Evolutionary conservation across 106 monocot species (phyloP), one percentile per base, ranked within the genome.

Genomic region (Ottelia alismoides): DNA sequence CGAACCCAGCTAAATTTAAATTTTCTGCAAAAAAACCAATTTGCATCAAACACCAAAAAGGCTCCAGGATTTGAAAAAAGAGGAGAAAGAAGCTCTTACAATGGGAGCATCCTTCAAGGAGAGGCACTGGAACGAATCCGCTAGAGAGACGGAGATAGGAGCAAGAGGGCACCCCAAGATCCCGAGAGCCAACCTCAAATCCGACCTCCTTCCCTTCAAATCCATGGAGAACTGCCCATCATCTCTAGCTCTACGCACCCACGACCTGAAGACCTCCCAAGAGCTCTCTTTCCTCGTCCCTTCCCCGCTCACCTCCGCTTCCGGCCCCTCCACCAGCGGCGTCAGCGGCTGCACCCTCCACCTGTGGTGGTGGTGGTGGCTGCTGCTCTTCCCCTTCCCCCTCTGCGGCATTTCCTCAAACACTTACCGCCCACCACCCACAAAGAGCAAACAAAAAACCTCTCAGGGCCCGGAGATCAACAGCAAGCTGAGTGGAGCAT

Each of bases 91-190:
- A n/a, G n/a, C n/a, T n/a, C n/a, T n/a, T 49, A 82, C 82, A 1
- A 70, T 70, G 11, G 72, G 67, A 27, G 11, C 45, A 35, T 71
- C 55, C 48, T 64, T 70, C 25, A 71, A 2, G 28, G 62, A 53
- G 43, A 73, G 53, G 19, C 2, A 27, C 11, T 49, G 57, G 20
- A 20, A 23, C 3, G 55, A 51, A 12, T 57, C 61, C 1, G 19
- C 26, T 4, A 2, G 31, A 1, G 62, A 28, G n/a, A 65, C 20
- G 0, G 82, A 51, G 10, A 82, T 58, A 0, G 82, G 82, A 1
- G 82, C 72, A 20, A 82, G 73, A 2, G 82, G 82, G 24, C 77
- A 82, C 4, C 73, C 73, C 6, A 77, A 54, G 49, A 82, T 70
- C 2, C 82, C 77, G 16, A 82, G 72, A 21, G 70, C 48, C 2